Evolutionary conservation across 179 eudicot species (phyloP).

Genomic region (Dionaea muscipula): DNA sequence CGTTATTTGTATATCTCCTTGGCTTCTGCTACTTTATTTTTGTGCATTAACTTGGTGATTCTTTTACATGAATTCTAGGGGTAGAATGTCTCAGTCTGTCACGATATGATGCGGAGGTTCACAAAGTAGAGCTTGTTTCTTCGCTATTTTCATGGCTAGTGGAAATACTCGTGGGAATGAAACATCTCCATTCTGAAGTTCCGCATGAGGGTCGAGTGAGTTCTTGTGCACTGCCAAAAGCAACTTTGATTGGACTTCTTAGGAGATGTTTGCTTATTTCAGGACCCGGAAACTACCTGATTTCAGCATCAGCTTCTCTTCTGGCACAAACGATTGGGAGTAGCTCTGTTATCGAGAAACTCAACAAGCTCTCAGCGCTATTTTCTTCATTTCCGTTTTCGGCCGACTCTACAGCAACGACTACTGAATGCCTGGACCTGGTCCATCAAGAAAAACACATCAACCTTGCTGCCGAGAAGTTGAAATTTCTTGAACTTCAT

Average conservation of each 20-base stretch:
- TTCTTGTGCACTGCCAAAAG: constrained; percentile 24
- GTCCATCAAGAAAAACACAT: constrained; percentile 31
- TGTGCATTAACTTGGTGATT: constrained; percentile 7
- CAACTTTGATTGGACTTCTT: constrained; percentile 33
- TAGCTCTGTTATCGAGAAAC: constrained; percentile 31
- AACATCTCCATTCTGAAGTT: constrained; percentile 14
- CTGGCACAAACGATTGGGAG: constrained; percentile 39
- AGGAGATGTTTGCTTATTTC: constrained; percentile 46
- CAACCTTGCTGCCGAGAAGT: constrained; percentile 37
- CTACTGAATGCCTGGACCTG: constrained; percentile 21
- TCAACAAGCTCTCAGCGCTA: constrained; percentile 37
- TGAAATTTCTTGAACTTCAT: constrained; percentile 28
- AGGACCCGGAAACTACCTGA: constrained; percentile 36
- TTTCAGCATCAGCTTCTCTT: constrained; percentile 37
- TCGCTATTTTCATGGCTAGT: constrained; percentile 45
- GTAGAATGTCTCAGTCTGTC: constrained; percentile 23
- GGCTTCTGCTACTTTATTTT: background rate
- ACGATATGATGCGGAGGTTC: constrained; percentile 25
- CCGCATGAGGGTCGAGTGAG: constrained; percentile 14
- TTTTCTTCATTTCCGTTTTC: constrained; percentile 9
- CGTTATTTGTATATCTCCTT: too few relatives aligned
- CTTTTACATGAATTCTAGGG: constrained; percentile 13
- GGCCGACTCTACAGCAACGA: background rate
- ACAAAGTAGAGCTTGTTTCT: constrained; percentile 31
- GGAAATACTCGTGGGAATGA: constrained; percentile 32